Conservation (phyloP, 345 rosid genomes). For the Euphorbia pulcherrima region DNA sequence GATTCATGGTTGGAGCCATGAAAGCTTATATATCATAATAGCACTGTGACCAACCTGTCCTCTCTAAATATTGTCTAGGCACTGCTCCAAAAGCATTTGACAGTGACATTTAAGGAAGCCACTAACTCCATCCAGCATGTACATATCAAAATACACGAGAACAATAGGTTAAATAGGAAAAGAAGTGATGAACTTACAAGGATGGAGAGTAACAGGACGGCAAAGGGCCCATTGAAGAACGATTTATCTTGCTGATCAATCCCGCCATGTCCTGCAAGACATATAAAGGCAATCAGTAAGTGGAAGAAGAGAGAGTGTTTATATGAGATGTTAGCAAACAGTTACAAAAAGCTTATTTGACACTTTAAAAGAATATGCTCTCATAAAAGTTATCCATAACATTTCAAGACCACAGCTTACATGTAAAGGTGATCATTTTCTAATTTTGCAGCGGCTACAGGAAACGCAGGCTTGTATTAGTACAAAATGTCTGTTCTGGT, state of each 20-base stretch:
- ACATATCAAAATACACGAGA: constrained; percentile 8
- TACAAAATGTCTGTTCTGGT: not conserved
- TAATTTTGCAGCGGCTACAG: not conserved
- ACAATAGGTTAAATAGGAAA: constrained; percentile 1
- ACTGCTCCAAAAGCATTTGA: not conserved
- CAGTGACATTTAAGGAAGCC: constrained; percentile 1
- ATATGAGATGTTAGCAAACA: not conserved
- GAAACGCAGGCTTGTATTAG: not conserved
- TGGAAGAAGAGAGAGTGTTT: not conserved
- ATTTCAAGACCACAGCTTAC: not conserved
- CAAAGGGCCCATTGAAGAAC: constrained; percentile 91
- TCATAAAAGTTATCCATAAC: constrained; percentile 4
- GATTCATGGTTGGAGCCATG: not conserved
- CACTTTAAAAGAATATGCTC: not conserved
- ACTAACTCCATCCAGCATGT: not conserved
- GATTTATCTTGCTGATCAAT: constrained; percentile 95
- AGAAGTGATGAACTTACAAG: constrained; percentile 51
- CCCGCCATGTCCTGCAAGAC: constrained; percentile 95
- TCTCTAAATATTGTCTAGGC: not conserved
- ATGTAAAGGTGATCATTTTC: not conserved
- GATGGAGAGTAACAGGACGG: constrained; percentile 93
- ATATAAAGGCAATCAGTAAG: constrained; percentile 19
- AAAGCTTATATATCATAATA: constrained; percentile 4
- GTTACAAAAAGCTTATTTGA: constrained; percentile 6
- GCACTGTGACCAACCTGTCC: not conserved